These are phyloP conservation scores for Allium fistulosum DNA, from an alignment of 106 monocot species.

Conservation along the genomic window DNA sequence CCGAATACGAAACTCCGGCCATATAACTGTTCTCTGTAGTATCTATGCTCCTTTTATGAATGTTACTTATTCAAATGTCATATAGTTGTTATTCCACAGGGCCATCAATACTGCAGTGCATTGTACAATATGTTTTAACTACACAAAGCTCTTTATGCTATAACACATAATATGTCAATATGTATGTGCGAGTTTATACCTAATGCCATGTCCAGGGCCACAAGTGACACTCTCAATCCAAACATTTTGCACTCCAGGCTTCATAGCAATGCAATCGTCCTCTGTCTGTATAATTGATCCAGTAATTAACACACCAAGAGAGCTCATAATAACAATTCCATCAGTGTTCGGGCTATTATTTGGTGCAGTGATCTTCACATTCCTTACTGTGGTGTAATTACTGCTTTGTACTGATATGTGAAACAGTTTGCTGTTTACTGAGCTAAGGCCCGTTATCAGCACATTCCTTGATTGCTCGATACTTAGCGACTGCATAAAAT, in stretches of 20 bases:
- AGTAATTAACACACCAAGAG: constrained; percentile 15
- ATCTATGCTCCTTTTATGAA: too few species aligned
- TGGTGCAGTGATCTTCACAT: constrained; percentile 19
- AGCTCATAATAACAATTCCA: constrained; percentile 33
- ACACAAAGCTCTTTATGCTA: too few species aligned
- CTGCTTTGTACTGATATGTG: constrained; percentile 23
- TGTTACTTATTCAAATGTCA: too few species aligned
- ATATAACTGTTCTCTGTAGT: too few species aligned
- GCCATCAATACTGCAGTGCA: constrained; percentile 7
- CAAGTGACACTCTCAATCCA: constrained; percentile 25
- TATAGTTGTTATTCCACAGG: too few species aligned
- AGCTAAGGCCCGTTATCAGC: constrained; percentile 15
- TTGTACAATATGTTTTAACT: too few species aligned
- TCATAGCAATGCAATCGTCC: constrained; percentile 50
- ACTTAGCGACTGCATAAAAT: constrained; percentile 19
- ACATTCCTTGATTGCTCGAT: constrained; percentile 18
- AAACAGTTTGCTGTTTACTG: constrained; percentile 22
- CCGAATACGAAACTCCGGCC: too few species aligned
- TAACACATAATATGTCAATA: background rate
- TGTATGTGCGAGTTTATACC: background rate
- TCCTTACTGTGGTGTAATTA: constrained; percentile 6
- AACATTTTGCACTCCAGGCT: constrained; percentile 17
- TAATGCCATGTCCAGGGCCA: constrained; percentile 48
- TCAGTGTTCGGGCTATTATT: constrained; percentile 46
- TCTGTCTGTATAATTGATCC: constrained; percentile 23